Evolutionary conservation across 2,329 filamentous ascomycete genomes (phyloP).

Genomic region (Shiraia sp.): DNA sequence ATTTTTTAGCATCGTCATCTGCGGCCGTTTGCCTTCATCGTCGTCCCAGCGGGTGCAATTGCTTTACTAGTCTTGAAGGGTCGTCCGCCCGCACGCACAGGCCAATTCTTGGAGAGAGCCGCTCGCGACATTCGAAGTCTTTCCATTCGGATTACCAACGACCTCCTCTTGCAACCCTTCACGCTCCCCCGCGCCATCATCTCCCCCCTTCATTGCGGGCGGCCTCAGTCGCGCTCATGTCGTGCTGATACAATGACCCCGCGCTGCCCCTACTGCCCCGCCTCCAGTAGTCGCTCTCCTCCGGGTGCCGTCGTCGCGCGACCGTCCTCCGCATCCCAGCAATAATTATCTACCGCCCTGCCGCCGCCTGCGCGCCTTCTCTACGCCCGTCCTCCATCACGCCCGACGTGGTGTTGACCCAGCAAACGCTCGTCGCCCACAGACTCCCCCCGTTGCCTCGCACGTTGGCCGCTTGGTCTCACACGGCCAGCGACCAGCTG

Average conservation of each 20-base stretch:
- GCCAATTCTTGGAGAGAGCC: conserved; percentile 9
- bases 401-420: not conserved
- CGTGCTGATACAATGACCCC: conserved; percentile 42
- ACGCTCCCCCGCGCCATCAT: conserved; percentile 10
- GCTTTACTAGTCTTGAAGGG: conserved; percentile 1
- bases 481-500: conserved; percentile 42
- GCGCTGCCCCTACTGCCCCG: conserved; percentile 23
- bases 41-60: too few relatives aligned
- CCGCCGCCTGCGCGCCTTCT: conserved; percentile 14
- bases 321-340: conserved; percentile 29
- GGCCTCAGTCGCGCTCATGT: conserved; percentile 39
- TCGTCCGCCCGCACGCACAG: conserved; percentile 9
- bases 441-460: conserved; percentile 38
- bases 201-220: conserved; percentile 17
- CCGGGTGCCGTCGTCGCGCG: conserved; percentile 30
- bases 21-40: too few relatives aligned
- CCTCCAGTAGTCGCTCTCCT: conserved; percentile 17
- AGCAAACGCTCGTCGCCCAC: conserved; percentile 6
- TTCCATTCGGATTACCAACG: conserved; percentile 12
- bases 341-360: conserved; percentile 26
- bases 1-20: too few relatives aligned
- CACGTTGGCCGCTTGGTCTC: conserved; percentile 44
- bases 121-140: conserved; percentile 19
- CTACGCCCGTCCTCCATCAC: conserved; percentile 6
- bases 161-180: conserved; percentile 6